These are phyloP conservation scores for Mitragyna speciosa DNA, from an alignment of 257 asterid species.

Conservation along the genomic window DNA sequence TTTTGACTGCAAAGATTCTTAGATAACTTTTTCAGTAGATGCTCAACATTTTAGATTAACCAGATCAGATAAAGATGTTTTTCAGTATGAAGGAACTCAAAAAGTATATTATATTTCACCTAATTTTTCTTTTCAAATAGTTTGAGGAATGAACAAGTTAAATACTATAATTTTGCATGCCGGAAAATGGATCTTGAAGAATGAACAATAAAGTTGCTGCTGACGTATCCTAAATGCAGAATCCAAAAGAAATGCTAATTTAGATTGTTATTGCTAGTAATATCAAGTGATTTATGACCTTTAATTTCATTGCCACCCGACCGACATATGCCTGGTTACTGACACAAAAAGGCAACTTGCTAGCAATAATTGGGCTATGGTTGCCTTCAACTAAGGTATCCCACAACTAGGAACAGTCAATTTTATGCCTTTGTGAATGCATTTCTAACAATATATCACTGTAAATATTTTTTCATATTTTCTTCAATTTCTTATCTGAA, in stretches of 20 bases:
- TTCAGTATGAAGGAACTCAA: background rate
- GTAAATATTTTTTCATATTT: background rate
- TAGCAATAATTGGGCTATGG: background rate
- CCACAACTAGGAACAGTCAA: background rate
- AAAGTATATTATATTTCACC: background rate
- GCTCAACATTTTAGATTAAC: background rate
- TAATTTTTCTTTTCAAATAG: background rate
- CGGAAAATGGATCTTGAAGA: background rate
- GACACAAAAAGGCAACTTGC: background rate
- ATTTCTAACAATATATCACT: background rate
- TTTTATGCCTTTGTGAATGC: background rate
- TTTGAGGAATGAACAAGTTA: background rate
- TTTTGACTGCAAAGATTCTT: constrained; percentile 6
- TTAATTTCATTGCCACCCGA: background rate
- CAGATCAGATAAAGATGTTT: background rate
- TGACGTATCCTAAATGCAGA: background rate
- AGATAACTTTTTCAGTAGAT: background rate
- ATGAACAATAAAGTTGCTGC: background rate
- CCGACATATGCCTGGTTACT: background rate
- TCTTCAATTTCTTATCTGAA: background rate
- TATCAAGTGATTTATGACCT: too few species aligned
- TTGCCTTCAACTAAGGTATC: background rate
- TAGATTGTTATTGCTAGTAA: background rate
- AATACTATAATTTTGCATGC: background rate
- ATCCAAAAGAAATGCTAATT: too few species aligned